Percentiles rank a stretch among this genome's conserved stretches.
Conservation (phyloP, 352 stramenopile genomes). For the Bremia lactucae region DNA sequence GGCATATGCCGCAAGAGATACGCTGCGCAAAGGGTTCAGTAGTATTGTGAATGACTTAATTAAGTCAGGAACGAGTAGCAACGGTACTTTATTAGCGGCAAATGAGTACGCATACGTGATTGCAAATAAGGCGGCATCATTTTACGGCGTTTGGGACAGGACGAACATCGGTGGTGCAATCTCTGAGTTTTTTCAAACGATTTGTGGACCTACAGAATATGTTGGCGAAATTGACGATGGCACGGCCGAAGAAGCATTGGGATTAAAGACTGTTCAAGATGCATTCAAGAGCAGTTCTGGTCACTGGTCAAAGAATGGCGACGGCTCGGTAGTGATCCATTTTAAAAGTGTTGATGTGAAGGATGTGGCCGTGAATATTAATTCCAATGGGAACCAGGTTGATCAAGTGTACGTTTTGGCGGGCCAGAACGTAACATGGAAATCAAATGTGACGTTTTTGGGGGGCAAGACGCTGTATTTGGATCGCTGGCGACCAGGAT, state of each 20-base stretch:
- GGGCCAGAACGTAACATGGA: conserved; percentile 26
- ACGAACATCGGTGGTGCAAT: conserved; percentile 32
- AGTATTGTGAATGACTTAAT: conserved; percentile 39
- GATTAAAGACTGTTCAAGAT: conserved; percentile 24
- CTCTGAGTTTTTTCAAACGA: conserved; percentile 40
- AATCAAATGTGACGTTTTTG: conserved; percentile 17
- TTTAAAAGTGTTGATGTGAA: conserved; percentile 24
- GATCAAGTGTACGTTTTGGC: conserved; percentile 19
- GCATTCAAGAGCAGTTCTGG: conserved; percentile 33
- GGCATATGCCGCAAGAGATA: conserved; percentile 26
- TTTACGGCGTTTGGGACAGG: conserved; percentile 34
- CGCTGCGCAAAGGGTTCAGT: conserved; percentile 34
- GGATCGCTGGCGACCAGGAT: conserved; percentile 29
- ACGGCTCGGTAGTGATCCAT: conserved; percentile 23
- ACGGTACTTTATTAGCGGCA: conserved; percentile 20
- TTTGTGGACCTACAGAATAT: conserved; percentile 38
- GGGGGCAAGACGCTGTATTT: conserved; percentile 32
- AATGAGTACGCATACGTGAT: conserved; percentile 32
- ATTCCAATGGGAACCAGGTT: conserved; percentile 22
- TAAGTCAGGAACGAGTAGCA: conserved; percentile 27
- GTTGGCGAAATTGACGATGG: conserved; percentile 40
- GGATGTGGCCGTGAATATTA: conserved; percentile 32
- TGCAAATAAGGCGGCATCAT: conserved; percentile 29
- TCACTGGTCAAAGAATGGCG: conserved; percentile 20
- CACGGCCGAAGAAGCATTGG: conserved; percentile 29